Conservation (phyloP, 2,329 filamentous ascomycete genomes). For the Arthrinium puccinioides region DNA sequence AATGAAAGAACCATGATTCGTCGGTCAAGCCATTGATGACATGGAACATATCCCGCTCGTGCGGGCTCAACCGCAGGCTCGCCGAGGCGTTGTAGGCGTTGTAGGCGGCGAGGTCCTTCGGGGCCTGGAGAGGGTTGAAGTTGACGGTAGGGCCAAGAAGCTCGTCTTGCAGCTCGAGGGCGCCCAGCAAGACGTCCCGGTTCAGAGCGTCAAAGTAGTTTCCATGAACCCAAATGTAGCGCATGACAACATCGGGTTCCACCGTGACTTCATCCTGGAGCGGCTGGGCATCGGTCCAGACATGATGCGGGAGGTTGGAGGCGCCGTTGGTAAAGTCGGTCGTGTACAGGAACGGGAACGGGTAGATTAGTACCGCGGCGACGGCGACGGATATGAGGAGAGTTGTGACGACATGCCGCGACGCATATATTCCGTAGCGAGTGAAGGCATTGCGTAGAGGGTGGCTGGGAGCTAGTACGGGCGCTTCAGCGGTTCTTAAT, state of each 20-base stretch:
- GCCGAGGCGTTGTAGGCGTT: constrained; percentile 20
- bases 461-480: constrained; percentile 55
- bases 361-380: constrained; percentile 64
- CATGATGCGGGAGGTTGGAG: constrained; percentile 68
- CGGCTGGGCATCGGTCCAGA: constrained; percentile 69
- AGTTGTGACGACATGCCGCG: constrained; percentile 67
- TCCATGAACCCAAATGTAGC: constrained; percentile 75
- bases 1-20: constrained; percentile 71
- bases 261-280: constrained; percentile 43
- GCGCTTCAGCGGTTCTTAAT: constrained; percentile 65
- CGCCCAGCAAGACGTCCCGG: constrained; percentile 55
- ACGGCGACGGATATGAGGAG: constrained; percentile 67
- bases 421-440: constrained; percentile 62
- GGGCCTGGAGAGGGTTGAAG: constrained; percentile 40
- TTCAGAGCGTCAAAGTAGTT: constrained; percentile 73
- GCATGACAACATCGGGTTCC: constrained; percentile 68
- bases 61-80: constrained; percentile 28
- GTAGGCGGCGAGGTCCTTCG: constrained; percentile 17
- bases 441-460: constrained; percentile 58
- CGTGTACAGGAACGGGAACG: constrained; percentile 67
- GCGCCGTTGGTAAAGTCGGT: constrained; percentile 65
- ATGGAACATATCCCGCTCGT: constrained; percentile 48
- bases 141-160: constrained; percentile 55
- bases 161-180: constrained; percentile 62
- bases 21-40: constrained; percentile 53